A percentile compares a stretch with the other conserved stretches of the same genome.
These are phyloP conservation scores for Monosporascus cannonballus DNA, from an alignment of 2,329 filamentous ascomycete genomes.

Conservation along the genomic window DNA sequence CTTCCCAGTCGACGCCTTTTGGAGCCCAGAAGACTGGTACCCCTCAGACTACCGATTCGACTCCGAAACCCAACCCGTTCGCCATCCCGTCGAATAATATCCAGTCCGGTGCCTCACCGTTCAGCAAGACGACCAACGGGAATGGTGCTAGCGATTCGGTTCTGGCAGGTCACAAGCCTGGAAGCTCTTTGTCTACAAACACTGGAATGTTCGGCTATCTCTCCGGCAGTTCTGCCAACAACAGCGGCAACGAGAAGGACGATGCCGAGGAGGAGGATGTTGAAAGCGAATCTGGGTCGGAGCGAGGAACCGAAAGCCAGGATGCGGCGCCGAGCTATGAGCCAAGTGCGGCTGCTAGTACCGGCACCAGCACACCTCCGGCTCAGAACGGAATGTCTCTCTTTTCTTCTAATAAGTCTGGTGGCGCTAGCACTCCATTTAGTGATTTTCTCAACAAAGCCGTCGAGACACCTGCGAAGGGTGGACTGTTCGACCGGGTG, in stretches of 20 bases:
- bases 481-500: slow-evolving; percentile 27
- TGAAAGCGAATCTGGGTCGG: slow-evolving; percentile 40
- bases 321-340: slow-evolving; percentile 38
- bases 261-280: slow-evolving; percentile 40
- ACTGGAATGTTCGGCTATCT: slow-evolving; percentile 51
- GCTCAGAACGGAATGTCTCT: slow-evolving; percentile 27
- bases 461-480: slow-evolving; percentile 15
- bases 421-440: slow-evolving; percentile 14
- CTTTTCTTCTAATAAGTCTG: slow-evolving; percentile 26
- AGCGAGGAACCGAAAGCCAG: slow-evolving; percentile 36
- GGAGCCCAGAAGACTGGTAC: slow-evolving; percentile 14
- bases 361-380: slow-evolving; percentile 33
- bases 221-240: slow-evolving; percentile 51
- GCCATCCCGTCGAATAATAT: slow-evolving; percentile 31
- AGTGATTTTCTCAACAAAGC: slow-evolving; percentile 12
- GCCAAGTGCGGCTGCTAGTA: slow-evolving; percentile 35
- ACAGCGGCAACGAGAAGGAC: slow-evolving; percentile 42
- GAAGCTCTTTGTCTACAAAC: slow-evolving; percentile 17
- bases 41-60: slow-evolving; percentile 23
- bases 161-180: slow-evolving; percentile 17
- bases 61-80: slow-evolving; percentile 22
- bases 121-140: slow-evolving; percentile 27
- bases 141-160: slow-evolving; percentile 15
- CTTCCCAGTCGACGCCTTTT: slow-evolving; percentile 8
- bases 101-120: slow-evolving; percentile 31